These are phyloP conservation scores for Cyberlindnera mycetangii DNA, from an alignment of 805 yeast genomes.

Conservation along the genomic window DNA sequence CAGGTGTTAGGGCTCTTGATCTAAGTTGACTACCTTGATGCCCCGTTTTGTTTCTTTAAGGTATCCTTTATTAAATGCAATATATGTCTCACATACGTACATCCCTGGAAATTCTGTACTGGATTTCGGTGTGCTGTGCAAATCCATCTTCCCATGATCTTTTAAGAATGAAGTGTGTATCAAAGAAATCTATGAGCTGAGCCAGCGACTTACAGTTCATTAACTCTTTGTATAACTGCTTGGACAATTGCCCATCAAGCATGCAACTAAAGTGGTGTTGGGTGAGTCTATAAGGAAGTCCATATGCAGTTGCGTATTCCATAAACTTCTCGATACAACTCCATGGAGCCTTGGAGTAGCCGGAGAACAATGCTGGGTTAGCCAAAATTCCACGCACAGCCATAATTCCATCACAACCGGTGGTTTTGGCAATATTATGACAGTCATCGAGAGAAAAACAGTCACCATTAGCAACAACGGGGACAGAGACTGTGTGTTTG, in stretches of 20 bases:
- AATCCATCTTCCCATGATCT: conserved; percentile 70
- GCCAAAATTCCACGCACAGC: conserved; percentile 84
- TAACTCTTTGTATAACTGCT: conserved; percentile 52
- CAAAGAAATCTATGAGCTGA: conserved; percentile 82
- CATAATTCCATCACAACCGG: conserved; percentile 93
- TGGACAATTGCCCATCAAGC: conserved; percentile 57
- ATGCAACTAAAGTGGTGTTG: conserved; percentile 90
- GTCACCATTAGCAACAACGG: conserved; percentile 98
- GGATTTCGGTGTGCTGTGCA: conserved; percentile 50
- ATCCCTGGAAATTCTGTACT: conserved; percentile 32
- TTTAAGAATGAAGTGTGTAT: conserved; percentile 58
- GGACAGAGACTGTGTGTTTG: conserved; percentile 49
- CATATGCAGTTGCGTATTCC: conserved; percentile 75
- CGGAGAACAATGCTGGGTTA: conserved; percentile 88
- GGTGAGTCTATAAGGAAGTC: conserved; percentile 76
- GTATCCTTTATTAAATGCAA: too few species aligned
- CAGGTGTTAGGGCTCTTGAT: background rate
- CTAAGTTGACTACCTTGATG: background rate
- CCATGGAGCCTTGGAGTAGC: conserved; percentile 80
- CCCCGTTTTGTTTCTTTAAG: too few species aligned
- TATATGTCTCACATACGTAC: conserved; percentile 26
- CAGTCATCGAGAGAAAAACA: conserved; percentile 70
- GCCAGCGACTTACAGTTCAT: conserved; percentile 57
- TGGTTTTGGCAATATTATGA: conserved; percentile 52
- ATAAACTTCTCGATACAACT: conserved; percentile 80